Conservation (phyloP, 169 alveolate genomes). For the Cryptosporidium bovis region DNA sequence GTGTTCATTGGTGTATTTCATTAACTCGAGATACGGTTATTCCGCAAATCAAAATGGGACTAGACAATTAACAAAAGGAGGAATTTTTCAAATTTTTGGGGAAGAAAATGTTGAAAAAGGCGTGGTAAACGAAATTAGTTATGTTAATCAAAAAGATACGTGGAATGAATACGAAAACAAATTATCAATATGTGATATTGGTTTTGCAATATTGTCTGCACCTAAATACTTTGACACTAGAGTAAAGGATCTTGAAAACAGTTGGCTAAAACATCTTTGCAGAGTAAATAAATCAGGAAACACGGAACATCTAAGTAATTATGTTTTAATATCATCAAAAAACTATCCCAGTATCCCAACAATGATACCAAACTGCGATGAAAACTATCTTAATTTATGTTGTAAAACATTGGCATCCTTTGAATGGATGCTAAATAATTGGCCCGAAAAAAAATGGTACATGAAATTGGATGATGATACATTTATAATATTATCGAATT, state of each 20-base stretch:
- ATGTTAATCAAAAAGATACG: not conserved
- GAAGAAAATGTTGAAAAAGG: not conserved
- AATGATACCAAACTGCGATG: conserved; percentile 60
- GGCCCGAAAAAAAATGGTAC: conserved; percentile 74
- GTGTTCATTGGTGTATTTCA: not conserved
- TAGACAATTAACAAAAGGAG: not conserved
- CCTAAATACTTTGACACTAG: conserved; percentile 58
- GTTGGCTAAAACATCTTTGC: conserved; percentile 67
- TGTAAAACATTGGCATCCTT: conserved; percentile 69
- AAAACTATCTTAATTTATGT: conserved; percentile 52
- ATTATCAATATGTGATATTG: conserved; percentile 58
- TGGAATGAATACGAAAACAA: not conserved
- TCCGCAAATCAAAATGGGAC: not conserved
- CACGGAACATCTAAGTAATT: conserved; percentile 16
- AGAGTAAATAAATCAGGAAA: not conserved
- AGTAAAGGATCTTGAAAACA: conserved; percentile 46
- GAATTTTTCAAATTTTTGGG: not conserved
- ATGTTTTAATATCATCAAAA: conserved; percentile 27
- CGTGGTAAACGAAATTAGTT: too few relatives aligned
- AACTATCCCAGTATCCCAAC: conserved; percentile 39
- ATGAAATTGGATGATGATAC: conserved; percentile 74
- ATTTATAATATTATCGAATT: conserved; percentile 30
- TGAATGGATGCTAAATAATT: conserved; percentile 61
- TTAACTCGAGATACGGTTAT: not conserved
- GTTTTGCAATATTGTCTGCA: conserved; percentile 69